Conservation (phyloP, 352 stramenopile genomes). For the Pythium volutum region DNA sequence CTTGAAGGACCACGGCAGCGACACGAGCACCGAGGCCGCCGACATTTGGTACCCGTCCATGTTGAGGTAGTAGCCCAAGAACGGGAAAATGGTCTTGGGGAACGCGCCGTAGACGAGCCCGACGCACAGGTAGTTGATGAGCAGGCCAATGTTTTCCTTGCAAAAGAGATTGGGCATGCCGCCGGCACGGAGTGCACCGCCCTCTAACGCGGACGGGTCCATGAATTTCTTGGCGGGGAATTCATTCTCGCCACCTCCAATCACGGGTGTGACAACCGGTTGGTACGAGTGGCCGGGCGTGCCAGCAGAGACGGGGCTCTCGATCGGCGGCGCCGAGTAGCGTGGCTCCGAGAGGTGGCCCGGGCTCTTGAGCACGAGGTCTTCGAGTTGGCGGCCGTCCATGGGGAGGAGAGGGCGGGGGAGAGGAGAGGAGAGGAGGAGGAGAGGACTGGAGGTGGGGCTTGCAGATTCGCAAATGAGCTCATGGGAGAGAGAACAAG, state of each 20-base stretch:
- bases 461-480: constrained; percentile 6
- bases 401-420: background rate
- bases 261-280: constrained; percentile 9
- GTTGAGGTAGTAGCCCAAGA: too few relatives aligned
- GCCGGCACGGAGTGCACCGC: too few relatives aligned
- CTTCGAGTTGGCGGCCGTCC: constrained; percentile 17
- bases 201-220: background rate
- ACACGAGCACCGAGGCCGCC: too few relatives aligned
- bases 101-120: too few relatives aligned
- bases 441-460: background rate
- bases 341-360: constrained; percentile 15
- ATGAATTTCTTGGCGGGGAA: background rate
- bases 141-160: too few relatives aligned
- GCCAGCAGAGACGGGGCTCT: constrained; percentile 3
- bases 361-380: constrained; percentile 20
- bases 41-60: too few relatives aligned
- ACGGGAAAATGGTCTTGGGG: too few relatives aligned
- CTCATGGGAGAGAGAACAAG: background rate
- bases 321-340: constrained; percentile 4
- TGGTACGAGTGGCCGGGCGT: background rate
- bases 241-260: background rate
- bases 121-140: too few relatives aligned
- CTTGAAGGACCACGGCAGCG: too few relatives aligned
- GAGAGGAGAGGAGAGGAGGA: background rate
- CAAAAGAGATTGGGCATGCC: too few relatives aligned